A percentile compares a stretch with the other conserved stretches of the same genome.
phyloP scores from a whole-genome alignment of 306 rosid species.

The Rubus parviflorus region DNA sequence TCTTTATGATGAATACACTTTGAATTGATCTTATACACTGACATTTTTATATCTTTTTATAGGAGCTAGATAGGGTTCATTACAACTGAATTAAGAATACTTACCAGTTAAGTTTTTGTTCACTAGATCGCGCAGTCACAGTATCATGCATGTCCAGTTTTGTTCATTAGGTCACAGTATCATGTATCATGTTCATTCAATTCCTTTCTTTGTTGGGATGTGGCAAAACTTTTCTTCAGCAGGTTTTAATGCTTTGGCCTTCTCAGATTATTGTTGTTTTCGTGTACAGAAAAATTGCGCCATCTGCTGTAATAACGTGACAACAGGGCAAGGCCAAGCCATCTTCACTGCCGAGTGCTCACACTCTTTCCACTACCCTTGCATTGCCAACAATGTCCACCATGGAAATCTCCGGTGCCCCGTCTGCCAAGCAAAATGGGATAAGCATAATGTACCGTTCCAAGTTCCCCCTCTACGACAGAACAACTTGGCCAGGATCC shows the following conservation, averaged over 20 bases:
- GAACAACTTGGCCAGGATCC: no score
- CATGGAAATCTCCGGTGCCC: slow-evolving; percentile 15
- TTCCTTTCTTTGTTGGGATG: no score
- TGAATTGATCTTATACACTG: not conserved
- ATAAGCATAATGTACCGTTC: not conserved
- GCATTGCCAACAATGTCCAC: slow-evolving; percentile 10
- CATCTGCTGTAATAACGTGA: not conserved
- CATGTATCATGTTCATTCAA: no score
- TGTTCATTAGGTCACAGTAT: no score
- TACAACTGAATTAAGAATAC: no score
- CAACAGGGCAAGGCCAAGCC: slow-evolving; percentile 14
- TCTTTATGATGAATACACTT: not conserved
- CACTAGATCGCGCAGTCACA: no score
- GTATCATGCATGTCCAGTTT: no score
- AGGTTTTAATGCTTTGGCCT: no score
- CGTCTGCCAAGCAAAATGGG: slow-evolving; percentile 7
- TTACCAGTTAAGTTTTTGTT: no score
- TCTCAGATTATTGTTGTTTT: not conserved
- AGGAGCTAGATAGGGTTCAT: no score
- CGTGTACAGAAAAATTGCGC: slow-evolving; percentile 5
- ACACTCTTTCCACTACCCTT: slow-evolving; percentile 14
- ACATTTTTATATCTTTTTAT: not conserved
- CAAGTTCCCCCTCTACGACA: not conserved
- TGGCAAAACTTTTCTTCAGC: no score
- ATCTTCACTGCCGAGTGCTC: slow-evolving; percentile 21